Base-by-base conservation (phyloP, 805 yeast genomes). In the Isabelozyma heimii region DNA sequence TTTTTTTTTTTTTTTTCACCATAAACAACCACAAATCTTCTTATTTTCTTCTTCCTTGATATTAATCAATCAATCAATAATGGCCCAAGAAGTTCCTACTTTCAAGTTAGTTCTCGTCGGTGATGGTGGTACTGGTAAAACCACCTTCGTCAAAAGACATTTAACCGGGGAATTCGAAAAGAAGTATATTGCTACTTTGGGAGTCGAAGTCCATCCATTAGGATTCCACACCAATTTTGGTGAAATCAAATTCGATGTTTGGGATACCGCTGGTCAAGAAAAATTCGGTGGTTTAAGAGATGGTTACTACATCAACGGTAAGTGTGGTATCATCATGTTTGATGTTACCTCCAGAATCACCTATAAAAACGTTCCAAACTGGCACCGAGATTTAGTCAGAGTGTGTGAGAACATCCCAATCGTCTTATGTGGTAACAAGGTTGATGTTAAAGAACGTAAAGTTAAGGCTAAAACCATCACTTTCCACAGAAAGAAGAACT, bases 241-340 rank as follows among this genome's bases (percentile, higher is more conserved):
- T 79, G 97, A 92, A 78, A 90, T 94, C 79, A 92, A 89, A 76
- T 94, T 94, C 76, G 97, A 94, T 72, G 97, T 94, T 66, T 94
- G 99, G 99, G 99, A 94, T 76, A 94, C 99, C 48, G 99, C 99
- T 51, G 99, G 99, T 57, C 99, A 94, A 82, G 99, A 94, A 80
- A 94, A 94, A 80, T 94, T 94, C 63, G 99, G 99, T 76, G 99
- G 99, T 65, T 82, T 94, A 69, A 91, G 99, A 83, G 99, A 94
- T 70, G 99, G 99, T 71, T 94, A 94, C 82, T 94, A 94, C 80
- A 94, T 94, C 75, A 92, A 94, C 74, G 99, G 99, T 70, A 97
- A 94, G 80, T 94, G 99, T 83, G 99, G 98, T 80, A 94, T 94
- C 80, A 94, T 94, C 75, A 94, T 94, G 99, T 94, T 94, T 72